phyloP scores from a whole-genome alignment of 78 protist genomes.

The Polysphondylium violaceum region DNA sequence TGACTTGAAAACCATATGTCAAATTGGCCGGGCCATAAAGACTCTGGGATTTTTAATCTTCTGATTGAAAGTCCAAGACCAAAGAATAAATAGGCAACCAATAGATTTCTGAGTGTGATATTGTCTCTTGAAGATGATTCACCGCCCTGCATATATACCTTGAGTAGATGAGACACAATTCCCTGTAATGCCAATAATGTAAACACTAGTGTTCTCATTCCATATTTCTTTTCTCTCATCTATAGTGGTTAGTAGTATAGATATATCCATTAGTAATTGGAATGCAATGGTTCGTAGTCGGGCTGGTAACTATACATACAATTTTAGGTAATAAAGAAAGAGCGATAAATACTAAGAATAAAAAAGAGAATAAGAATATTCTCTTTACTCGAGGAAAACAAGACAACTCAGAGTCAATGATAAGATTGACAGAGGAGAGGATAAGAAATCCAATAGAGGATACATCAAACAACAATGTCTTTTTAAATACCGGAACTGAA shows the following conservation, averaged over 20 bases:
- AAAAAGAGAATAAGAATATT: constrained; percentile 17
- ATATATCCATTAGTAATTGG: background rate
- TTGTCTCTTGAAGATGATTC: background rate
- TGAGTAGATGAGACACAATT: constrained; percentile 30
- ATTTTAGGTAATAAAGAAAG: constrained; percentile 46
- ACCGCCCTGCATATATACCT: constrained; percentile 40
- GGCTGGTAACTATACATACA: background rate
- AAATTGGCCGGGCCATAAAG: constrained; percentile 25
- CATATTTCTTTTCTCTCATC: constrained; percentile 68
- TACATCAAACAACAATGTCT: constrained; percentile 55
- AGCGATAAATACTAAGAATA: constrained; percentile 30
- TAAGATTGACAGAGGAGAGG: constrained; percentile 31
- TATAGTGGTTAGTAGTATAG: background rate
- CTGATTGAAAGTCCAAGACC: constrained; percentile 43
- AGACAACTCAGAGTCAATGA: constrained; percentile 18
- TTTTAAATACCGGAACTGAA: constrained; percentile 15
- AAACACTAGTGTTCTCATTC: constrained; percentile 42
- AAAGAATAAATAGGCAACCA: constrained; percentile 12
- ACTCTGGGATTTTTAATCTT: constrained; percentile 43
- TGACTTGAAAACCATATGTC: constrained; percentile 73
- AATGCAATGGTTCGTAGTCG: too few relatives aligned
- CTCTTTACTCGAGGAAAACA: constrained; percentile 22
- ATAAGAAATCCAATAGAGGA: constrained; percentile 30
- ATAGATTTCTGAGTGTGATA: background rate
- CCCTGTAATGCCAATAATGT: constrained; percentile 55